phyloP scores from a whole-genome alignment of 192 early-diverging fungal species.

The Coemansia biformis region DNA sequence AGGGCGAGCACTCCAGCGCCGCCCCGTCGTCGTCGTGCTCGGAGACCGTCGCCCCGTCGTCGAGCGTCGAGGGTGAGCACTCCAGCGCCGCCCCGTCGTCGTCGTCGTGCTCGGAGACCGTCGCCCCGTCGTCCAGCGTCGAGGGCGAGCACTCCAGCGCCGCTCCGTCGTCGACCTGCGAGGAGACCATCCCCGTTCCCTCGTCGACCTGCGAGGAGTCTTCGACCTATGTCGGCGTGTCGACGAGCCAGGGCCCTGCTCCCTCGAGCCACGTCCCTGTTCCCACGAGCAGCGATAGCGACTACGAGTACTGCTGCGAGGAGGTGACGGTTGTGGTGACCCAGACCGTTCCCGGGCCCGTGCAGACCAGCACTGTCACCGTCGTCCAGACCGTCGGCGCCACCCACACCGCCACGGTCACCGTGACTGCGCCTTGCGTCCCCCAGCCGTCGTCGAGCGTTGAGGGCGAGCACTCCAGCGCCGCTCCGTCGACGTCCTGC shows the following conservation, averaged over 20 bases:
- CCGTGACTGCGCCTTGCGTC: slow-evolving; percentile 6
- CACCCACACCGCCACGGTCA: slow-evolving; percentile 19
- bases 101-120: background rate
- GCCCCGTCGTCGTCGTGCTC: no score
- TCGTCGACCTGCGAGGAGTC: slow-evolving; percentile 6
- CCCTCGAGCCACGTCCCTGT: background rate
- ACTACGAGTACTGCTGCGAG: slow-evolving; percentile 47
- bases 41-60: no score
- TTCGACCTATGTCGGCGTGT: slow-evolving; percentile 1
- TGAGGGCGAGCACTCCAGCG: slow-evolving; percentile 2
- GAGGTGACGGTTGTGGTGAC: slow-evolving; percentile 38
- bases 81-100: no score
- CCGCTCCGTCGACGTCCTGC: slow-evolving; percentile 1
- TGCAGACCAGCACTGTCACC: slow-evolving; percentile 17
- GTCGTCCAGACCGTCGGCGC: slow-evolving; percentile 5
- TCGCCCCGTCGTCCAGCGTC: no score
- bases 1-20: no score
- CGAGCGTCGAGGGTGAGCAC: background rate
- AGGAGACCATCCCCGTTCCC: slow-evolving; percentile 16
- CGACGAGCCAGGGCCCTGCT: no score
- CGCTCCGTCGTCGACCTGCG: no score
- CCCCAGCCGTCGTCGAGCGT: slow-evolving; percentile 7
- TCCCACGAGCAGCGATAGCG: slow-evolving; percentile 5
- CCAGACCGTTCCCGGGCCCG: slow-evolving; percentile 15
- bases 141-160: no score